Percentiles rank a stretch among this genome's conserved stretches.
Evolutionary conservation across 345 rosid genomes (phyloP).

Genomic region (Eucalyptus pauciflora): DNA sequence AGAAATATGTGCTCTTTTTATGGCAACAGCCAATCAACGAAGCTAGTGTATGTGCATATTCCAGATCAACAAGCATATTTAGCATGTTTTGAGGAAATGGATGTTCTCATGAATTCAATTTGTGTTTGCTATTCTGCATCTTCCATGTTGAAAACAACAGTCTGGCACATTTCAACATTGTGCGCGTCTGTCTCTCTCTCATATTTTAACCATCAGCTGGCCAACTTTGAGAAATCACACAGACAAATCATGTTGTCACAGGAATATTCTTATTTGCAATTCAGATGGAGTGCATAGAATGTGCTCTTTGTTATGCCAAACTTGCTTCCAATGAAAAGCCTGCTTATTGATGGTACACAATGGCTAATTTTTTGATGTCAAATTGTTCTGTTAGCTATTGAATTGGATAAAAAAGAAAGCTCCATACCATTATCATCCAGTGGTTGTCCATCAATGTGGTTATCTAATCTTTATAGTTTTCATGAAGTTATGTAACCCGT

Average conservation of each 20-base stretch:
- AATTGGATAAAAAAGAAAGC: neutral
- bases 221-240: neutral
- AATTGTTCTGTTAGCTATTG: neutral
- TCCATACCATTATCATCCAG: neutral
- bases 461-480: neutral
- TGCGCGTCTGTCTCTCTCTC: neutral
- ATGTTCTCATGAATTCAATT: neutral
- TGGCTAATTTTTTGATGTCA: neutral
- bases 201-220: neutral
- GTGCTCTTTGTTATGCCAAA: neutral
- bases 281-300: neutral
- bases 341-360: neutral
- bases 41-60: neutral
- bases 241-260: neutral
- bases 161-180: neutral
- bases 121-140: neutral
- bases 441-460: neutral
- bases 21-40: neutral
- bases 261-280: neutral
- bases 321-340: neutral
- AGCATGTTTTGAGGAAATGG: neutral
- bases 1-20: neutral
- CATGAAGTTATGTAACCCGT: neutral
- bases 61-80: neutral
- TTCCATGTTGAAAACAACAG: neutral